These are phyloP conservation scores for Myotisia sp. DNA, from an alignment of 2,329 filamentous ascomycete genomes.

Conservation along the genomic window DNA sequence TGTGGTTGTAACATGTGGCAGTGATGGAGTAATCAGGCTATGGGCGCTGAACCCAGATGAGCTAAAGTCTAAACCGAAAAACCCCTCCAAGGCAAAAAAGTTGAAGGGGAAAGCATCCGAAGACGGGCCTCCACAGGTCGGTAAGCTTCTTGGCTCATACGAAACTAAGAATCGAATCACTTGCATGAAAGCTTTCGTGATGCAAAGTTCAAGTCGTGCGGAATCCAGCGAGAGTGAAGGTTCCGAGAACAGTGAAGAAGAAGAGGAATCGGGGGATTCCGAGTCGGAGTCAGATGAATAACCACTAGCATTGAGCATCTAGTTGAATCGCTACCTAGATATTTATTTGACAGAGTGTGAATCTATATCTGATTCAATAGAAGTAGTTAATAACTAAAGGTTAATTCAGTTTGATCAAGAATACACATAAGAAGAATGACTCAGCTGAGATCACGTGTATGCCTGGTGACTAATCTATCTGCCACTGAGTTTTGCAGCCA, in stretches of 20 bases:
- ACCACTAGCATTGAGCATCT: too few species aligned
- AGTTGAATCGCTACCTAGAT: too few species aligned
- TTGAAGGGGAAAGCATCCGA: conserved; percentile 12
- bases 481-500: too few species aligned
- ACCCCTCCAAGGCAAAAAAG: conserved; percentile 11
- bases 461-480: too few species aligned
- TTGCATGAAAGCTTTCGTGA: conserved; percentile 71
- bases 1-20: conserved; percentile 60
- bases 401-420: too few species aligned
- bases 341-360: too few species aligned
- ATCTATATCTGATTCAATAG: too few species aligned
- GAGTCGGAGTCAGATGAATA: too few species aligned
- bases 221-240: conserved; percentile 31
- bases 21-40: conserved; percentile 69
- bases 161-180: conserved; percentile 82
- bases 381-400: too few species aligned
- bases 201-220: too few species aligned
- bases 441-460: too few species aligned
- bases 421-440: too few species aligned
- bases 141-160: conserved; percentile 58
- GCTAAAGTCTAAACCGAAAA: conserved; percentile 12
- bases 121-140: conserved; percentile 35
- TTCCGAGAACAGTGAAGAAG: conserved; percentile 16
- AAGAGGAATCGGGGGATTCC: conserved; percentile 9
- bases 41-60: conserved; percentile 46